Percentiles rank a stretch among this genome's conserved stretches.
These are phyloP conservation scores for Euphorbia pulcherrima DNA, from an alignment of 345 rosid genomes.

Conservation along the genomic window DNA sequence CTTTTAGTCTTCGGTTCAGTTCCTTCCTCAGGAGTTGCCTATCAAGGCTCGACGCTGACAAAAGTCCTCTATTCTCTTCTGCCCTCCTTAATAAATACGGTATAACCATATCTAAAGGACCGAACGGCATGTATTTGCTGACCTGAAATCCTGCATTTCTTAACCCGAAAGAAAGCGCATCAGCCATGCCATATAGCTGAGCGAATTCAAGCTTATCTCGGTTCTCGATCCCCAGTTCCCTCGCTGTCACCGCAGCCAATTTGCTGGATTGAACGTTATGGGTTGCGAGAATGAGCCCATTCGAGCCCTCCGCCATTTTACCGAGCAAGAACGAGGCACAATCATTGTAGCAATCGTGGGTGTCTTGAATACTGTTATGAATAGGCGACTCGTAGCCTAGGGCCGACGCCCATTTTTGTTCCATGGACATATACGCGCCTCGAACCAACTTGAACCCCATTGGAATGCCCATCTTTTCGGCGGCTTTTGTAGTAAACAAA, in stretches of 20 bases:
- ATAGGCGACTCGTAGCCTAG: constrained; percentile 70
- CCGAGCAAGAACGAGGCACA: constrained; percentile 74
- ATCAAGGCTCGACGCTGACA: constrained; percentile 60
- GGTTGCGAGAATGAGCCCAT: constrained; percentile 76
- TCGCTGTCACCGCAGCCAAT: constrained; percentile 54
- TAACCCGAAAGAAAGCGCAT: constrained; percentile 67
- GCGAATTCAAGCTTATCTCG: constrained; percentile 72
- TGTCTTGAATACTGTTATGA: constrained; percentile 61
- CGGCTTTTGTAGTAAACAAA: constrained; percentile 42
- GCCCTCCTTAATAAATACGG: constrained; percentile 88
- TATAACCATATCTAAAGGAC: constrained; percentile 61
- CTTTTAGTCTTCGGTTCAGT: constrained; percentile 51
- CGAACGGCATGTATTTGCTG: constrained; percentile 89
- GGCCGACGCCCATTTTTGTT: constrained; percentile 51
- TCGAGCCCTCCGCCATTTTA: constrained; percentile 44
- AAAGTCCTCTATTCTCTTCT: constrained; percentile 81
- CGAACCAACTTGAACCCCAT: constrained; percentile 82
- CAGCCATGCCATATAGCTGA: constrained; percentile 87
- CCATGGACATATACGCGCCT: constrained; percentile 87
- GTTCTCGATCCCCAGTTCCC: constrained; percentile 65
- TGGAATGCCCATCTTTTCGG: constrained; percentile 52
- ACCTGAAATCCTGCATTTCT: constrained; percentile 81
- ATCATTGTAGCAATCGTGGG: constrained; percentile 70
- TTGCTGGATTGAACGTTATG: constrained; percentile 83
- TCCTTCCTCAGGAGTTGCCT: constrained; percentile 76